Evolutionary conservation across 2,329 filamentous ascomycete genomes (phyloP).

Genomic region (Aspergillus tamarii): DNA sequence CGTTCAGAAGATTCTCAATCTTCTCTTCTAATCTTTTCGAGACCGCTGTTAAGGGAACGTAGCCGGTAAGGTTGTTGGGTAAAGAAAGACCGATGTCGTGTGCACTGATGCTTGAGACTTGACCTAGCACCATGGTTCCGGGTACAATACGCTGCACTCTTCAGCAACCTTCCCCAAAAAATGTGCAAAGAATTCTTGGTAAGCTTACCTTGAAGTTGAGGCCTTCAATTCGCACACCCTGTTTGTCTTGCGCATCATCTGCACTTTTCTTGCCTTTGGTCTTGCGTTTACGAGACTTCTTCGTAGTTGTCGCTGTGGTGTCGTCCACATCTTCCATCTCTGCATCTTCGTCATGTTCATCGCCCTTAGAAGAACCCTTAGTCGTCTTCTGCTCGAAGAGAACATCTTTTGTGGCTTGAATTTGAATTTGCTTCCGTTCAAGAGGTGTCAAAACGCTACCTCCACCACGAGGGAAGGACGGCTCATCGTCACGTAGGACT

Average conservation of each 20-base stretch:
- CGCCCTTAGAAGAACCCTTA: constrained; percentile 59
- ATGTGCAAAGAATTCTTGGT: neutral
- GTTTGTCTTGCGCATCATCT: constrained; percentile 53
- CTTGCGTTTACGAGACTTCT: constrained; percentile 44
- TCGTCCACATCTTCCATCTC: constrained; percentile 54
- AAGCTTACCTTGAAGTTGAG: constrained; percentile 80
- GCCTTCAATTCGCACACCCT: constrained; percentile 74
- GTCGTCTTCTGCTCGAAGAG: constrained; percentile 78
- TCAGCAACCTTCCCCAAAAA: constrained; percentile 34
- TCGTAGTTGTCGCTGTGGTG: constrained; percentile 34
- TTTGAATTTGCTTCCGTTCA: constrained; percentile 94
- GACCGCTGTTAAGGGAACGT: constrained; percentile 88
- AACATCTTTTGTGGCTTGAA: constrained; percentile 89
- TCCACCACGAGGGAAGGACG: constrained; percentile 88
- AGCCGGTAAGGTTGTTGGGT: constrained; percentile 90
- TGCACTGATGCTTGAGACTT: constrained; percentile 78
- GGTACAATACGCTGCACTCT: constrained; percentile 71
- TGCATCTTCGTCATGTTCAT: constrained; percentile 60
- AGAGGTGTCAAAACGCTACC: constrained; percentile 87
- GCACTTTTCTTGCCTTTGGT: constrained; percentile 54
- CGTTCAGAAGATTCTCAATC: constrained; percentile 68
- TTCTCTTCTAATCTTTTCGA: constrained; percentile 77
- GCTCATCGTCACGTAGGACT: constrained; percentile 74
- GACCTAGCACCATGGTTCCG: constrained; percentile 85
- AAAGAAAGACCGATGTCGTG: constrained; percentile 80